Base-by-base conservation (phyloP, 345 rosid genomes). In the Microcos paniculata region DNA sequence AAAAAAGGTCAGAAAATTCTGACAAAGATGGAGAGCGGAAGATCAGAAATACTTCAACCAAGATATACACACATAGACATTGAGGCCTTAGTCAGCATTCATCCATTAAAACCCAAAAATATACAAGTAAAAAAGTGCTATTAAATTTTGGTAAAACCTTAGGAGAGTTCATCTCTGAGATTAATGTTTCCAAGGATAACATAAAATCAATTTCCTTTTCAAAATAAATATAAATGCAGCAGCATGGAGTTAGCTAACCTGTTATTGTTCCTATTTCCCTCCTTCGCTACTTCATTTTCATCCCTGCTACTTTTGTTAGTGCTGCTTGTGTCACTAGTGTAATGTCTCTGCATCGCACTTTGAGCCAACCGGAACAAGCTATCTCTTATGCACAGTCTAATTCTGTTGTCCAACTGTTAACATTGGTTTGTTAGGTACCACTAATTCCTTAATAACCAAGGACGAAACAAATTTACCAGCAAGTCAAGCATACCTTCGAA, bases 331-430 rank as follows among this genome's bases (percentile, higher is more conserved):
- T 87, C 90, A 78, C 85, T 76, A 45, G 88, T 77, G 68, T 76
- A 79, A 81, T 90, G 92, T 88, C 98, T 91, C 76, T 87, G 91
- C 81, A 77, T 74, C n/a, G 97, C 94, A 78, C 91, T 90, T 85
- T 91, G 94, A 77, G 97, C 95, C 87, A 96, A 78, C 82, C 97
- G 94, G 87, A 86, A 89, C 91, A 96, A 91, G 94, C 99, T 96
- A 88, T 91, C 97, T 42, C 99, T 88, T 30, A 92, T 88, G 75
- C 91, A 88, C 52, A 91, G 87, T 89, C 97, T 87, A 74, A 82
- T 80, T 80, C 87, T 82, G 80, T 77, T 76, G 76, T 94, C 94
- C 90, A 94, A 76, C 98, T 96, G 92, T 62, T 55, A 62, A 38
- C 79, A 76, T 82, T 71, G 70, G 75, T 78, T 82, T 65, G 19